Percentiles rank a stretch among this genome's conserved stretches.
phyloP scores from a whole-genome alignment of 345 rosid genomes.

The Raphanus sativus region DNA sequence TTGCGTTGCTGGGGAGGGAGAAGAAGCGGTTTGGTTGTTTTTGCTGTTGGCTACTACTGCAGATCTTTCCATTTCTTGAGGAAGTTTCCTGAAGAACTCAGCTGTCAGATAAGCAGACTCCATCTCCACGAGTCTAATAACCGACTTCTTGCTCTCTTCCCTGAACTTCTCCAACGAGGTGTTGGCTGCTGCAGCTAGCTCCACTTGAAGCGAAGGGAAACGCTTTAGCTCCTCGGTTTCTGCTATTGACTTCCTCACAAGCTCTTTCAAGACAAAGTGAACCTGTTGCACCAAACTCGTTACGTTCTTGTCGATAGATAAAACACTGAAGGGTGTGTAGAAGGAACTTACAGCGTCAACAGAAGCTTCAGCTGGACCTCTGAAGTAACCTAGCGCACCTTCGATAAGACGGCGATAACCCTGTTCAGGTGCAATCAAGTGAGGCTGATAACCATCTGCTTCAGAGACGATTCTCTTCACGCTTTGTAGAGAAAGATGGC shows the following conservation, averaged over 20 bases:
- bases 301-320: not conserved
- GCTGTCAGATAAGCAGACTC: constrained; percentile 79
- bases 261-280: constrained; percentile 76
- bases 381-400: constrained; percentile 61
- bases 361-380: constrained; percentile 91
- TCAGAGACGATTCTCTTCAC: constrained; percentile 73
- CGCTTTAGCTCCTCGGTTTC: constrained; percentile 82
- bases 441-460: constrained; percentile 92
- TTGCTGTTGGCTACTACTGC: constrained; percentile 11
- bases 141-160: constrained; percentile 73
- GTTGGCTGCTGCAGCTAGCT: constrained; percentile 68
- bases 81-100: constrained; percentile 77
- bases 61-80: constrained; percentile 65
- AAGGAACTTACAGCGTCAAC: constrained; percentile 71
- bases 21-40: constrained; percentile 31
- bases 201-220: constrained; percentile 72
- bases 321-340: not conserved
- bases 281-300: constrained; percentile 46
- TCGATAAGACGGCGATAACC: constrained; percentile 79
- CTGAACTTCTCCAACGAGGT: constrained; percentile 66
- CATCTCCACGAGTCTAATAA: constrained; percentile 69
- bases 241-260: constrained; percentile 70
- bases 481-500: constrained; percentile 78
- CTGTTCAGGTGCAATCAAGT: constrained; percentile 86
- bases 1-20: constrained; percentile 24